Base-by-base conservation (phyloP, 768 basidiomycete genomes). In the Termitomyces sp. region DNA sequence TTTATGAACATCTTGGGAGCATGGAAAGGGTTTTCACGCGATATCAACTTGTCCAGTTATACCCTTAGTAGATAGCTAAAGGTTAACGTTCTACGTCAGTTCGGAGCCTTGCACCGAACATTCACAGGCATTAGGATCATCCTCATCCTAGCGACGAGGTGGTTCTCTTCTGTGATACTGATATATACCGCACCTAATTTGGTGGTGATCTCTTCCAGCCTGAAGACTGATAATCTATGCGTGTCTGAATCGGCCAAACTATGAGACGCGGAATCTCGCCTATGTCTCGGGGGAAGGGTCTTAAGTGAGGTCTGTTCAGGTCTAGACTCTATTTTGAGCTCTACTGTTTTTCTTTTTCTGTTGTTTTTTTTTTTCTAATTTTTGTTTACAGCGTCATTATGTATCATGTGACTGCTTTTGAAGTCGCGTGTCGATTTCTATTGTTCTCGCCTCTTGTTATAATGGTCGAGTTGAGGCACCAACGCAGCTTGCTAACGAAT, bases 21-120 rank as follows among this genome's bases (percentile, higher is more conserved):
- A 28, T 28, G 28, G 28, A 28, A 28, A 28, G 52, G 61, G 36
- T 49, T 49, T 55, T 60, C 59, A 61, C 63, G 51, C 59, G 59
- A 64, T 61, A 28, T 60, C 59, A 20, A 51, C 36, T 58, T 56
- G 35, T 52, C 28, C 55, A 46, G 28, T 40, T 40, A 58, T 61
- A 57, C 57, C 57, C 51, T 28, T 22, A 58, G 20, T 32, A 28
- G 28, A 42, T 58, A 56, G 49, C 36, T 32, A 48, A n/a, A 40
- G 39, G 40, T 49, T 39, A 38, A 39, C 49, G 28, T 59, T 24
- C 20, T 50, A 50, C 57, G 57, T 49, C 51, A n/a, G 36, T 38
- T 51, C 59, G 59, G 57, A 64, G 7, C n/a, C 52, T 51, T 33
- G 24, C 36, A 52, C 51, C 48, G 42, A 60, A 33, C 12, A 1